Evolutionary conservation across 306 rosid genomes (phyloP).

Genomic region (Castanospermum australe): DNA sequence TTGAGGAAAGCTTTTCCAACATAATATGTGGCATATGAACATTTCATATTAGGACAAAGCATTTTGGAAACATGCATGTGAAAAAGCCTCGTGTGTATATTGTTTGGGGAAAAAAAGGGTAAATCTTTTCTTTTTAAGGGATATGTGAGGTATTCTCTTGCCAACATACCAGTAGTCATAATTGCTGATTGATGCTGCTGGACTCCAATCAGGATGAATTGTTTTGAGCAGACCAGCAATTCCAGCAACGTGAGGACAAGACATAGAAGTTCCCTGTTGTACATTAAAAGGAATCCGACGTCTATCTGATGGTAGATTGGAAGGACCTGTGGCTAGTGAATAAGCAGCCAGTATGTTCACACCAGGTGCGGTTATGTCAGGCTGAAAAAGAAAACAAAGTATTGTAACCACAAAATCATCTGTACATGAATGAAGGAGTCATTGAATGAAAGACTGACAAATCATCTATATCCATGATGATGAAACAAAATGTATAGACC

Average conservation of each 20-base stretch:
- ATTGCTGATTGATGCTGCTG: slow-evolving; percentile 72
- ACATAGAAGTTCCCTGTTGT: slow-evolving; percentile 60
- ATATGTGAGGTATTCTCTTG: not conserved
- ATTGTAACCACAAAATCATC: not conserved
- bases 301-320: slow-evolving; percentile 17
- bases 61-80: not conserved
- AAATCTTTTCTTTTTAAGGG: not conserved
- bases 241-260: slow-evolving; percentile 70
- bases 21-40: not conserved
- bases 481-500: slow-evolving; percentile 35
- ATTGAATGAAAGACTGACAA: not conserved
- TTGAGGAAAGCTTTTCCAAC: not conserved
- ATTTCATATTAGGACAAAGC: not conserved
- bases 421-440: not conserved
- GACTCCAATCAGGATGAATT: slow-evolving; percentile 61
- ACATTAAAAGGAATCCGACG: slow-evolving; percentile 40
- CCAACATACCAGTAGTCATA: slow-evolving; percentile 57
- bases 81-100: too few species aligned
- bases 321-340: slow-evolving; percentile 30
- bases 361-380: slow-evolving; percentile 74
- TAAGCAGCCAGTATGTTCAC: slow-evolving; percentile 57
- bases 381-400: slow-evolving; percentile 39
- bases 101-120: too few species aligned
- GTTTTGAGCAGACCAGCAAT: slow-evolving; percentile 63
- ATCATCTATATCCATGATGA: not conserved